Conservation (phyloP, 1,284 basidiomycete species). For the Cutaneotrichosporon mucoides region DNA sequence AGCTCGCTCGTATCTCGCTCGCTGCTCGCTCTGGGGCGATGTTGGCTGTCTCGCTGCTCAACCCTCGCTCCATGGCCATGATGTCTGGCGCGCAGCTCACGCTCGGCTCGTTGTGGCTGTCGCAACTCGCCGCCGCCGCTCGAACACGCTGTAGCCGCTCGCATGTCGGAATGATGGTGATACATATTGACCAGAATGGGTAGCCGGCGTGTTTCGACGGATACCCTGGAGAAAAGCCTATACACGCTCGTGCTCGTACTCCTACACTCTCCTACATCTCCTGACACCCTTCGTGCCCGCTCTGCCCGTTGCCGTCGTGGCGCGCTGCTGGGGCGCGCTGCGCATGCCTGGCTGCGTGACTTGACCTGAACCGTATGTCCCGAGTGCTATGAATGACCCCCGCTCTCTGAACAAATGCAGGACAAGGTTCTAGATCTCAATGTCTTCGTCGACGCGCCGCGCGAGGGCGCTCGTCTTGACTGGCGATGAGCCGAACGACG, state of each 20-base stretch:
- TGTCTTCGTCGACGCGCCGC: constrained; percentile 39
- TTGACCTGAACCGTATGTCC: neutral
- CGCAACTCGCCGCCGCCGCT: no score
- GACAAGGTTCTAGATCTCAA: constrained; percentile 12
- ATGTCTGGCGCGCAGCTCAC: no score
- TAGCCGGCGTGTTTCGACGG: neutral
- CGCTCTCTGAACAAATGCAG: neutral
- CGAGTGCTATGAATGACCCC: neutral
- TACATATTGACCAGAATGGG: constrained; percentile 4
- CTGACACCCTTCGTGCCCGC: neutral
- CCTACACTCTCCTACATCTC: neutral
- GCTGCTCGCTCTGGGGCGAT: no score
- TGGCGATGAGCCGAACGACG: constrained; percentile 36
- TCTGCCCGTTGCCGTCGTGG: neutral
- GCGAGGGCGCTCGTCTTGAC: constrained; percentile 45
- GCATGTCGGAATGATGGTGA: neutral
- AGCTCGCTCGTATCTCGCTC: no score
- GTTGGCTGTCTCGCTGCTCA: no score
- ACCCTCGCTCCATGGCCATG: no score
- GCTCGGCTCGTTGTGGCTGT: no score
- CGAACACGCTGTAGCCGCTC: neutral
- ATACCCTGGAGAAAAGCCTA: neutral
- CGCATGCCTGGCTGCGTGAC: neutral
- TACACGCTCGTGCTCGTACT: constrained; percentile 2
- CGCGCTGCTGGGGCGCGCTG: neutral